Evolutionary conservation across 495 filamentous ascomycete species (phyloP).

Genomic region (Apiosordaria backusii): DNA sequence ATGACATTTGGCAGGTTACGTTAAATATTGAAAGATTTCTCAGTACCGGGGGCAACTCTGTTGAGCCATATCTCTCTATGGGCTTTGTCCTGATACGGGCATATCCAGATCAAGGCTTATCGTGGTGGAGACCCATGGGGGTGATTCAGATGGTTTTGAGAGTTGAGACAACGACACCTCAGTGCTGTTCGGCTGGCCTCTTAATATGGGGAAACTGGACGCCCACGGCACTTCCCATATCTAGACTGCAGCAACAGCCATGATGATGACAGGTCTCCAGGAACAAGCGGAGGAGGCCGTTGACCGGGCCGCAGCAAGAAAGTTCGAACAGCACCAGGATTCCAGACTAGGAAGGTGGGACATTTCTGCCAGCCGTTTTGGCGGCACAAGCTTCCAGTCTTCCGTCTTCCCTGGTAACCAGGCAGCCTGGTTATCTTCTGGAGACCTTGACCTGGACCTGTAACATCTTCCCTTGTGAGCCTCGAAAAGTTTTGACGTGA

Average conservation of each 20-base stretch:
- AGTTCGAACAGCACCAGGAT: background rate
- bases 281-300: background rate
- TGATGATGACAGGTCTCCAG: background rate
- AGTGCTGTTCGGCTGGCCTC: background rate
- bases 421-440: background rate
- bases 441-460: background rate
- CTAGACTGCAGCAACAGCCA: background rate
- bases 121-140: background rate
- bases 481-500: background rate
- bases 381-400: background rate
- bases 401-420: background rate
- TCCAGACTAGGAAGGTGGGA: slow-evolving; percentile 6
- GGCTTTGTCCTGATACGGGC: background rate
- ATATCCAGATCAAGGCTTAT: background rate
- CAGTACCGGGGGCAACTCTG: background rate
- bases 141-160: background rate
- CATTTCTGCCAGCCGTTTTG: background rate
- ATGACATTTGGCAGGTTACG: background rate
- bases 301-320: background rate
- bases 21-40: background rate
- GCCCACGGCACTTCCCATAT: background rate
- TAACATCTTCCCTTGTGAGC: background rate
- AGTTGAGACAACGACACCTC: background rate
- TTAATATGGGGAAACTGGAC: background rate
- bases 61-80: background rate